A percentile compares a stretch with the other conserved stretches of the same genome.
phyloP scores from a whole-genome alignment of 139 green algal species.

The Desmodesmus armatus region DNA sequence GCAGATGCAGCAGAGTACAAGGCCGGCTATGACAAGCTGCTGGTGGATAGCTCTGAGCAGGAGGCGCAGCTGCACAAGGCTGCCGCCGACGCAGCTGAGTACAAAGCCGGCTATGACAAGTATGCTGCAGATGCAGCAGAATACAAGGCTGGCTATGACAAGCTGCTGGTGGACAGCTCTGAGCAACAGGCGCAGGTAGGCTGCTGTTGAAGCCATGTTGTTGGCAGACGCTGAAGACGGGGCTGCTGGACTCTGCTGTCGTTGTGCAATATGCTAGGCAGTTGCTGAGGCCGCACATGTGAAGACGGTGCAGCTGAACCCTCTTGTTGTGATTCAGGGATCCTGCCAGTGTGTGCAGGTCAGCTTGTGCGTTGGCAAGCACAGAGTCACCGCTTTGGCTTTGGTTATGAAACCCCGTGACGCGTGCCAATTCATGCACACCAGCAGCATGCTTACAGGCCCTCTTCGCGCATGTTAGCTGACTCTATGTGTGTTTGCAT shows the following conservation, averaged over 20 bases:
- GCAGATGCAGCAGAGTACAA: slow-evolving; percentile 46
- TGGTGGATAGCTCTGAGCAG: slow-evolving; percentile 31
- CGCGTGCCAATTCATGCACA: no score
- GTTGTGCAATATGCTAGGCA: background rate
- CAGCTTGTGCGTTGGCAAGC: no score
- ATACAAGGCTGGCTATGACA: slow-evolving; percentile 40
- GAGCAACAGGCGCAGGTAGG: slow-evolving; percentile 35
- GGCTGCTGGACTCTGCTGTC: background rate
- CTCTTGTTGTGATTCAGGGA: no score
- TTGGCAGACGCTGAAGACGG: background rate
- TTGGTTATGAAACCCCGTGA: no score
- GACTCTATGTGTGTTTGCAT: background rate
- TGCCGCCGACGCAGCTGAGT: slow-evolving; percentile 23
- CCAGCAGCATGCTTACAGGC: background rate
- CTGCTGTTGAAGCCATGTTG: background rate
- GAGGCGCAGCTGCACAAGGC: slow-evolving; percentile 36
- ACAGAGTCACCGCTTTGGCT: no score
- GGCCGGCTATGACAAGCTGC: slow-evolving; percentile 42
- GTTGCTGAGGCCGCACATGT: background rate
- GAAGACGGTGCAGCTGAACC: background rate
- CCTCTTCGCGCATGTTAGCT: no score
- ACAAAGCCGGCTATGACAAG: slow-evolving; percentile 34
- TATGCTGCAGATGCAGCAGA: slow-evolving; percentile 27
- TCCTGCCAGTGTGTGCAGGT: no score
- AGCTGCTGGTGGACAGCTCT: slow-evolving; percentile 3